These are phyloP conservation scores for Hypsizygus marmoreus DNA, from an alignment of 768 basidiomycete species.

Conservation along the genomic window DNA sequence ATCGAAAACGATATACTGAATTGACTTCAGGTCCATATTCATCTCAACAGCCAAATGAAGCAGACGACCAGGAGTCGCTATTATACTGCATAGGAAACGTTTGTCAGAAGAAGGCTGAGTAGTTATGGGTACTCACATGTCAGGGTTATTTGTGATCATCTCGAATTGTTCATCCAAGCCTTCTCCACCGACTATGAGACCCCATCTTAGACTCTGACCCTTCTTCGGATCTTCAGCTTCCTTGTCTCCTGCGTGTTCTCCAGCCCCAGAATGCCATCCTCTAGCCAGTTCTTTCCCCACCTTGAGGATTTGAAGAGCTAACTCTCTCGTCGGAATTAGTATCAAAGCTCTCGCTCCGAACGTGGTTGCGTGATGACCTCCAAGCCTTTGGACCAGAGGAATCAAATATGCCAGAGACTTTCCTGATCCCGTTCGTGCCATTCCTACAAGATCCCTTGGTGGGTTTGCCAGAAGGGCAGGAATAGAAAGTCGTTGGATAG, in stretches of 20 bases:
- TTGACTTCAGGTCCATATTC: slow-evolving; percentile 85
- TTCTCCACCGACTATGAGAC: slow-evolving; percentile 94
- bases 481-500: slow-evolving; percentile 90
- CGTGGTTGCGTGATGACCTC: slow-evolving; percentile 73
- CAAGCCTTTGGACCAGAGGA: slow-evolving; percentile 85
- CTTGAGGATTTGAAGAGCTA: slow-evolving; percentile 90
- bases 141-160: slow-evolving; percentile 91
- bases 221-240: slow-evolving; percentile 55
- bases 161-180: slow-evolving; percentile 95
- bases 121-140: slow-evolving; percentile 67
- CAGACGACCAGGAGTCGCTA: slow-evolving; percentile 96
- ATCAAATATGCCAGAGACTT: slow-evolving; percentile 97
- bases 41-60: slow-evolving; percentile 98
- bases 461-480: slow-evolving; percentile 83
- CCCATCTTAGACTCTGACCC: slow-evolving; percentile 78
- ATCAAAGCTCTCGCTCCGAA: slow-evolving; percentile 90
- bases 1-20: slow-evolving; percentile 93
- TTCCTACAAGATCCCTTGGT: slow-evolving; percentile 92
- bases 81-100: slow-evolving; percentile 60
- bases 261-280: slow-evolving; percentile 66
- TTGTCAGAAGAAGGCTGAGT: slow-evolving; percentile 11
- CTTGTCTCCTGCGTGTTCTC: slow-evolving; percentile 77
- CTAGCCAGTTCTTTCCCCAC: slow-evolving; percentile 94
- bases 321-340: slow-evolving; percentile 88
- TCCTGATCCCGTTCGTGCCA: slow-evolving; percentile 98